A percentile compares a stretch with the other conserved stretches of the same genome.
Evolutionary conservation across 495 filamentous ascomycete genomes (phyloP).

Genomic region (Bombardia bombarda): DNA sequence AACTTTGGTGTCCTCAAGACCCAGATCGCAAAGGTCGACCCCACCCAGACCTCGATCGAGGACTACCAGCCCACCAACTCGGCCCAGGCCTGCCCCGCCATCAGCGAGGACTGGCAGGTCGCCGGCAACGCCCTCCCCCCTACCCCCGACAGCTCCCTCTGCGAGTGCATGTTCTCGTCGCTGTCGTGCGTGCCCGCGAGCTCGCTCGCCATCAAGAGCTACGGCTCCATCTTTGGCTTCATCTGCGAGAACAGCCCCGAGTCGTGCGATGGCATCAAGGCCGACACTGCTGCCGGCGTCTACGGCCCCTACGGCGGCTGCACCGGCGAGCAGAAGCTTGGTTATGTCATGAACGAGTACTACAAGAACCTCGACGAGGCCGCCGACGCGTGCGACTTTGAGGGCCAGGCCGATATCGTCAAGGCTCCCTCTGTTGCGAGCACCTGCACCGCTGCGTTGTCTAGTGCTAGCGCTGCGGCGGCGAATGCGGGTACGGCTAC

Average conservation of each 20-base stretch:
- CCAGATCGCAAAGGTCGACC: conserved; percentile 60
- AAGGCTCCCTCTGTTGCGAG: conserved; percentile 3
- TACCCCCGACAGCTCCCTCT: conserved; percentile 65
- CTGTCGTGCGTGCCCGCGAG: conserved; percentile 58
- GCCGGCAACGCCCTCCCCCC: conserved; percentile 64
- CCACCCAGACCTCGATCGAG: conserved; percentile 52
- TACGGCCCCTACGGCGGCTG: conserved; percentile 95
- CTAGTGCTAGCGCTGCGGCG: conserved; percentile 28
- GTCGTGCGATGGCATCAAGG: conserved; percentile 60
- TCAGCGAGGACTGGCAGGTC: conserved; percentile 59
- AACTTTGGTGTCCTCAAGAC: conserved; percentile 70
- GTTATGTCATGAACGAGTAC: conserved; percentile 74
- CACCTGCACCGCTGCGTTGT: conserved; percentile 26
- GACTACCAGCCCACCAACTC: conserved; percentile 75
- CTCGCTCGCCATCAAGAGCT: conserved; percentile 41
- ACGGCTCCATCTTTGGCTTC: conserved; percentile 58
- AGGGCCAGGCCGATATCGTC: conserved; percentile 26
- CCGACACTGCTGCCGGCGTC: conserved; percentile 60
- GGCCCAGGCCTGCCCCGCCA: conserved; percentile 61
- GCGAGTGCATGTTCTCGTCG: conserved; percentile 69
- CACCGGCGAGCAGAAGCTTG: conserved; percentile 64
- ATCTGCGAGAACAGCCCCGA: conserved; percentile 55
- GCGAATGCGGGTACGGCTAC: conserved; percentile 30
- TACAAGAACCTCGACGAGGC: conserved; percentile 54
- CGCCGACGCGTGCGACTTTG: conserved; percentile 66